Base-by-base conservation (phyloP, 2,329 filamentous ascomycete genomes). In the Diaporthe eres region DNA sequence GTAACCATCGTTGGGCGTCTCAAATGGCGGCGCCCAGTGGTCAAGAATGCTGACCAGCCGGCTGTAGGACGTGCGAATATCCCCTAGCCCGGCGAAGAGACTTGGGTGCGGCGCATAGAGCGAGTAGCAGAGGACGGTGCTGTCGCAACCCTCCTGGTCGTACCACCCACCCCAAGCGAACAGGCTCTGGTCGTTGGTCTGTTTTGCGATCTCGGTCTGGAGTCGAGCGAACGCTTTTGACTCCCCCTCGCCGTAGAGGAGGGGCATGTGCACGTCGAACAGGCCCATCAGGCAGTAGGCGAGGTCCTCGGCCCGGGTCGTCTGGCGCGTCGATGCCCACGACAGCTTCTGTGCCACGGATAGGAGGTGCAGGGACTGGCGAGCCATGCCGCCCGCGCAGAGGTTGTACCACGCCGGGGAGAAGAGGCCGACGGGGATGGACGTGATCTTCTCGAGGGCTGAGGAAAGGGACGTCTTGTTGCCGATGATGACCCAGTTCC, bases 281-380 rank as follows among this genome's bases (percentile, higher is more conserved):
- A 82, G 78, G 10, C 81, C 81, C 25, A 82, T 77, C 3, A 82
- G 78, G 28, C 79, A 80, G 70, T 82, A 82, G 1, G 81, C 80
- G 1, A 76, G 53, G 42, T 82, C 81, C 70, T 82, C 80, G 5
- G 76, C 58, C 4, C 81, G 78, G 0, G 80, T 78, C 0, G 80
- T 81, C 19, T 72, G 44, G 22, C 81, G 74, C 6, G 49, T 51
- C 4, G 81, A 65, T 1, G 80, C 81, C 81, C 81, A 82, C 3
- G 80, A 80, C 78, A 82, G 81, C 28, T 78, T 77, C 73, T 80
- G 78, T 0, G 79, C 78, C 10, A 80, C 75, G 0, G 71, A 63
- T 2, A 72, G n/a, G 44, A 72, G 34, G 8, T 44, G 31, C 6
- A 72, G 22, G 37, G 79, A 79, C 6, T 77, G 77, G 28, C 57